Evolutionary conservation across 495 filamentous ascomycete species (phyloP), one percentile per base, ranked within the genome.

Genomic region (Sphaerosporella brunnea): DNA sequence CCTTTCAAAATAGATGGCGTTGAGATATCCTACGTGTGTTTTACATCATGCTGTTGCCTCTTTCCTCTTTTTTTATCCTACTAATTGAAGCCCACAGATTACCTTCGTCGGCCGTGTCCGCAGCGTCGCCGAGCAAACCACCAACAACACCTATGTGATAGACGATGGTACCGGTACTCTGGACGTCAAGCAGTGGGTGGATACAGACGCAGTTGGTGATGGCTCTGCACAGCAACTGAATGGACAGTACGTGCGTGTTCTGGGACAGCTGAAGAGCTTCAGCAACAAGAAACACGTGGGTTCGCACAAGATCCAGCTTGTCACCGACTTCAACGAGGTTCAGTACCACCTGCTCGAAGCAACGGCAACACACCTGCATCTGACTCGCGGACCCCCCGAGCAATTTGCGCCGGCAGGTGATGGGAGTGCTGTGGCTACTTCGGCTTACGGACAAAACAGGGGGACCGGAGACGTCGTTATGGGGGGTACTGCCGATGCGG

Each of bases 141-240:
- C 88, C 47, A 92, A 94, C 68, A 71, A 82, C 50, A 93, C 82
- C 25, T 95, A 93, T 73, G 80, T 76, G 54, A 65, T 96, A 53
- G 92, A 96, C 66, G 90, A 97, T 66, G 90, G 92, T 63, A 96
- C 90, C 0, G 90, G 84, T 49, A 69, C 75, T 23, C 76, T 94
- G 47, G 90, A 97, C 68, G 86, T 84, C 34, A 95, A 94, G 69
- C 75, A 82, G 63, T 96, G 84, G 84, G 67, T 86, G 18, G 84
- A 94, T 66, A 61, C 70, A 4, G 71, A 73, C 42, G 65, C 65
- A 2, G 68, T 70, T 47, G 66, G 69, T 47, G 58, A 66, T 11
- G 65, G 63, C 24, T 71, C 72, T 64, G 51, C 62, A 23, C 73
- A 71, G 52, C 57, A 64, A 24, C 62, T 68, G 47, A 68, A 80